These are phyloP conservation scores for Chaetomiaceae sp. DNA, from an alignment of 2,329 filamentous ascomycete species.

Conservation along the genomic window DNA sequence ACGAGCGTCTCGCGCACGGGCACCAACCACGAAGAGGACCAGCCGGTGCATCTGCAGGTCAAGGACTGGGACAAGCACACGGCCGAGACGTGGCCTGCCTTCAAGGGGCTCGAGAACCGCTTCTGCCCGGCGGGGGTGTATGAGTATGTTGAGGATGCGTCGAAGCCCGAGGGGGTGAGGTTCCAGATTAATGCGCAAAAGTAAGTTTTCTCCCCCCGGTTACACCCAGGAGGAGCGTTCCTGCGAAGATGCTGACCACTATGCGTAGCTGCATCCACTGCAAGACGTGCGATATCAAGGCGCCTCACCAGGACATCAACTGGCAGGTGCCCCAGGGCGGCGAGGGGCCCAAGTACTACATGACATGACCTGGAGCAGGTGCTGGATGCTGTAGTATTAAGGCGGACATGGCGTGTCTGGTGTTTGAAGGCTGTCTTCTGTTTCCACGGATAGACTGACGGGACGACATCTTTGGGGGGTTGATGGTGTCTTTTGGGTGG, in stretches of 20 bases:
- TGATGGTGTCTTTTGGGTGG: not conserved
- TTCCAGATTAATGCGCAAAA: conserved; percentile 99
- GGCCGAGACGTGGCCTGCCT: conserved; percentile 74
- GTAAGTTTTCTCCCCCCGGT: conserved; percentile 51
- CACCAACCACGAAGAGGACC: conserved; percentile 98
- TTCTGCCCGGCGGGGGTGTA: conserved; percentile 98
- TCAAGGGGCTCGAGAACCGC: conserved; percentile 88
- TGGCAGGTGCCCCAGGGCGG: conserved; percentile 94
- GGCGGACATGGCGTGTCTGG: not conserved
- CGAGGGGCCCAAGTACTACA: conserved; percentile 68
- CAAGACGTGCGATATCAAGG: conserved; percentile 99
- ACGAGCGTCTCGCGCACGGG: conserved; percentile 93
- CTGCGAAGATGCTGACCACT: conserved; percentile 24
- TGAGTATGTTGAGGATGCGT: conserved; percentile 91
- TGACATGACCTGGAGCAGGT: conserved; percentile 43
- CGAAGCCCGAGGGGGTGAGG: conserved; percentile 79
- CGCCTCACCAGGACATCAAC: conserved; percentile 93
- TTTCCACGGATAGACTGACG: not conserved
- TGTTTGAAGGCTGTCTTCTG: not conserved
- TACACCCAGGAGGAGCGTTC: not conserved
- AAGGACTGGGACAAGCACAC: conserved; percentile 93
- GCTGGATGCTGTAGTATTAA: not conserved
- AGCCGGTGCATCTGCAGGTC: conserved; percentile 93
- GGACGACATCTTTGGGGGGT: not conserved
- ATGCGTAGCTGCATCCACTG: conserved; percentile 84